A percentile compares a stretch with the other conserved stretches of the same genome.
Evolutionary conservation across 1,139 yeast species (phyloP).

Genomic region (Pichia sp.): DNA sequence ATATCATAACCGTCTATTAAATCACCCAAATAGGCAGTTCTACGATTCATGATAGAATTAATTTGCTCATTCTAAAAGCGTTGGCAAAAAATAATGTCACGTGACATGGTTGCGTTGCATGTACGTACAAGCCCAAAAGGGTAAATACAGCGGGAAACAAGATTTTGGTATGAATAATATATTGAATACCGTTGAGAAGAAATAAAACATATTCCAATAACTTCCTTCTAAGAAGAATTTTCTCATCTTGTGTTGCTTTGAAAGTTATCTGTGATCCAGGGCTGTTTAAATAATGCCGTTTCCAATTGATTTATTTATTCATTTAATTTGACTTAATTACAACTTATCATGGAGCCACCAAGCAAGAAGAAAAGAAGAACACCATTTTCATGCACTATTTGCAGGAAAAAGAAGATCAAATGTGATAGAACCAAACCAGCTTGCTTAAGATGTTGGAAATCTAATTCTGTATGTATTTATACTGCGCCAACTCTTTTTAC

Average conservation of each 20-base stretch:
- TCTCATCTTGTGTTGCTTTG: too few relatives aligned
- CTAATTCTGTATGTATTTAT: slow-evolving; percentile 20
- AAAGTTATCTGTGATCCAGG: too few relatives aligned
- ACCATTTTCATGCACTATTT: slow-evolving; percentile 27
- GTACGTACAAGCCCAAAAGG: too few relatives aligned
- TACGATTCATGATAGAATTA: neutral
- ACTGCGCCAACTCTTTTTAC: slow-evolving; percentile 26
- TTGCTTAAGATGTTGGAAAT: slow-evolving; percentile 23
- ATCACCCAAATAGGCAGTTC: neutral
- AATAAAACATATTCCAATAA: too few relatives aligned
- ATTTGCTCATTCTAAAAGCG: neutral
- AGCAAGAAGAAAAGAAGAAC: slow-evolving; percentile 22
- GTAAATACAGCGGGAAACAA: too few relatives aligned
- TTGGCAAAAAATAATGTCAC: too few relatives aligned
- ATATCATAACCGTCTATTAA: neutral
- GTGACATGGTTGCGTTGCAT: too few relatives aligned
- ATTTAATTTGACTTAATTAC: neutral
- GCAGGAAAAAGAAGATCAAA: slow-evolving; percentile 27
- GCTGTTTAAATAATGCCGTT: too few relatives aligned
- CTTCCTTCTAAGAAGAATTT: too few relatives aligned
- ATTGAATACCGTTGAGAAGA: too few relatives aligned
- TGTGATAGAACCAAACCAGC: slow-evolving; percentile 27
- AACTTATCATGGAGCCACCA: neutral
- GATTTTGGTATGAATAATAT: too few relatives aligned
- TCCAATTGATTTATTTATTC: neutral